phyloP scores from a whole-genome alignment of 176 grass and related monocot species.

The maize (Zea mays) region Zm-B73-REFERENCE-NAM-5.0 NC_050102.1:32722501-32723000 shows the following conservation, averaged over 20 bases:
- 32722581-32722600: neutral
- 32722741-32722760: conserved; percentile 3
- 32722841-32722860: no score
- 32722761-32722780: conserved; percentile 45
- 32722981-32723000: no score
- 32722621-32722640: conserved; percentile 31
- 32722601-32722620: conserved; percentile 19
- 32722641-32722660: conserved; percentile 17
- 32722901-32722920: no score
- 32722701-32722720: conserved; percentile 23
- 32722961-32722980: no score
- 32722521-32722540: conserved; percentile 33
- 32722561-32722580: conserved; percentile 35
- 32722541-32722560: conserved; percentile 40
- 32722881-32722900: neutral
- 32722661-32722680: neutral
- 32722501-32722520: neutral
- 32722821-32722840: neutral
- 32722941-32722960: no score
- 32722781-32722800: conserved; percentile 35
- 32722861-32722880: neutral
- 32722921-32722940: no score
- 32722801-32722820: conserved; percentile 20
- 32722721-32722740: conserved; percentile 46
- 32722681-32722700: conserved; percentile 26